These are phyloP conservation scores for Lenzites betulinus DNA, from an alignment of 768 basidiomycete species.

Conservation along the genomic window DNA sequence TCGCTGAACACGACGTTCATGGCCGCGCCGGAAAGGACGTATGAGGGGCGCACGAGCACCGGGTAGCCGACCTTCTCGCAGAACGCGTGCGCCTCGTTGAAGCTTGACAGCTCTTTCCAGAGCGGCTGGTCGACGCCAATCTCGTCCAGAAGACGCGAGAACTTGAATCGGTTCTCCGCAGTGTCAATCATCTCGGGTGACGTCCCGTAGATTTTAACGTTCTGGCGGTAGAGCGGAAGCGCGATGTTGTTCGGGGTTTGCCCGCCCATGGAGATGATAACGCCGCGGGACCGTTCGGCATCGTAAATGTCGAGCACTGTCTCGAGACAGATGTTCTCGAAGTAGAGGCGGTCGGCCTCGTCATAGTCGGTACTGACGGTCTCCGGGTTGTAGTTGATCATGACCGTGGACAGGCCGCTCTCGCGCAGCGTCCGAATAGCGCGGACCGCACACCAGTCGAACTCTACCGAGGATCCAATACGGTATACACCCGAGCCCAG, in stretches of 20 bases:
- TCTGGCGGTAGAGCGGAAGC: constrained; percentile 91
- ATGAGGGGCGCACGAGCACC: constrained; percentile 95
- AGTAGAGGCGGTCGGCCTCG: constrained; percentile 97
- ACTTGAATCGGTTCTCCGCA: constrained; percentile 99
- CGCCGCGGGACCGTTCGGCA: constrained; percentile 81
- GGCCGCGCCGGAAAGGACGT: constrained; percentile 98
- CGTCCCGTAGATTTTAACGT: constrained; percentile 97
- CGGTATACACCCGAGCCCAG: constrained; percentile 98
- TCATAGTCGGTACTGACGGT: constrained; percentile 99
- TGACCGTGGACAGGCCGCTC: constrained; percentile 92
- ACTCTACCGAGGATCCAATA: constrained; percentile 98
- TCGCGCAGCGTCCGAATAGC: constrained; percentile 95
- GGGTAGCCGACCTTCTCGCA: constrained; percentile 94
- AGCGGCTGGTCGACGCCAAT: constrained; percentile 98
- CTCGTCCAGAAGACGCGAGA: constrained; percentile 95
- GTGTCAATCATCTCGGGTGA: constrained; percentile 99
- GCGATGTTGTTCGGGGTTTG: constrained; percentile 99
- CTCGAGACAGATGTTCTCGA: constrained; percentile 97
- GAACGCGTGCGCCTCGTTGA: constrained; percentile 85
- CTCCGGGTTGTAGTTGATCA: constrained; percentile 99
- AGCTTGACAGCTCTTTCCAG: constrained; percentile 96
- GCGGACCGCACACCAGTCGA: constrained; percentile 99
- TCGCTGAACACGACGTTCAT: constrained; percentile 98
- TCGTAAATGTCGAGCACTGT: constrained; percentile 98
- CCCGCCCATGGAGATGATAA: constrained; percentile 97